These are phyloP conservation scores for Aspergillus neotritici DNA, from an alignment of 2,329 filamentous ascomycete species.

Conservation along the genomic window DNA sequence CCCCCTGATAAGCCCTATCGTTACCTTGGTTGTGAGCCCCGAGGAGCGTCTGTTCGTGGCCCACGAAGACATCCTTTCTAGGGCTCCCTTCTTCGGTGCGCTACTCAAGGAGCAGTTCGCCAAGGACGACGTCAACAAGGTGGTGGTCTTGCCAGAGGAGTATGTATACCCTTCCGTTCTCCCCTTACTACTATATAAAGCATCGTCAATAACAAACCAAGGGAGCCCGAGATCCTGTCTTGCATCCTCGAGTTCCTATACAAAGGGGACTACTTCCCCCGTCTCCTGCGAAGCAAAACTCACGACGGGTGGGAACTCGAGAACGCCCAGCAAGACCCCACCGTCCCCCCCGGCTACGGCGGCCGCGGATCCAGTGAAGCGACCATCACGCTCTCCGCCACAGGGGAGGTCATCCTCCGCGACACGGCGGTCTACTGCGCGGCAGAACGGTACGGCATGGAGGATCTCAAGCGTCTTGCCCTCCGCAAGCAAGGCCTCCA, in stretches of 20 bases:
- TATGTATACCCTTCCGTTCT: constrained; percentile 16
- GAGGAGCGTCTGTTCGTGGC: constrained; percentile 90
- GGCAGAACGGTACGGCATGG: constrained; percentile 82
- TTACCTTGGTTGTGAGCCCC: constrained; percentile 76
- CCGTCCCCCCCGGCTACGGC: constrained; percentile 37
- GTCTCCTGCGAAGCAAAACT: constrained; percentile 79
- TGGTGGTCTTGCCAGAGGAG: constrained; percentile 69
- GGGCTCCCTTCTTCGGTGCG: constrained; percentile 76
- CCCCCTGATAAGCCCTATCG: constrained; percentile 63
- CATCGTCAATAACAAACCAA: constrained; percentile 24
- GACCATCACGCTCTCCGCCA: constrained; percentile 70
- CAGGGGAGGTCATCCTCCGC: constrained; percentile 71
- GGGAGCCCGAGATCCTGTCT: constrained; percentile 89
- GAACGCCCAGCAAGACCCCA: constrained; percentile 54
- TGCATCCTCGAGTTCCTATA: constrained; percentile 94
- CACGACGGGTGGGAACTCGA: constrained; percentile 87
- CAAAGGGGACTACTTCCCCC: constrained; percentile 93
- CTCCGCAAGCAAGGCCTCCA: constrained; percentile 93
- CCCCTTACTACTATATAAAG: too few species aligned
- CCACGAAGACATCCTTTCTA: constrained; percentile 83
- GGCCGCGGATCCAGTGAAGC: constrained; percentile 63
- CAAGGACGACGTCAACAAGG: constrained; percentile 65
- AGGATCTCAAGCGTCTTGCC: constrained; percentile 84
- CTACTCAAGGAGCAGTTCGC: constrained; percentile 67
- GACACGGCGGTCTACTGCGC: constrained; percentile 95